Conservation (phyloP, 495 filamentous ascomycete species). For the Aspergillus homomorphus region DNA sequence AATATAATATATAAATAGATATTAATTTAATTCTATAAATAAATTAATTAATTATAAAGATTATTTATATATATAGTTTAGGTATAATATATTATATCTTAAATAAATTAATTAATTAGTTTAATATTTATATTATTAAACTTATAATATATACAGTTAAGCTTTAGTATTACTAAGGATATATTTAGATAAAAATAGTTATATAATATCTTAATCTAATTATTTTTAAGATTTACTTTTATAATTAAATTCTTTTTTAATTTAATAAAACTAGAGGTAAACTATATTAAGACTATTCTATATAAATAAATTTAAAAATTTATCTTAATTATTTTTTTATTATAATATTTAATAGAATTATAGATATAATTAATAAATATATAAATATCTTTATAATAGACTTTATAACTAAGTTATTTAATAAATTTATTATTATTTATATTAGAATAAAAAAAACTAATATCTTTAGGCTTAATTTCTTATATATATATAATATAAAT, state of each 20-base stretch:
- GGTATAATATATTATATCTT: not conserved
- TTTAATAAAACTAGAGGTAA: not conserved
- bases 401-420: too few relatives aligned
- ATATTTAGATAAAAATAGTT: not conserved
- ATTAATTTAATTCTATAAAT: not conserved
- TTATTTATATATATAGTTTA: not conserved
- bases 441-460: too few relatives aligned
- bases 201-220: not conserved
- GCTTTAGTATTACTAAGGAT: not conserved
- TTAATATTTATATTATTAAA: not conserved
- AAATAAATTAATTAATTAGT: not conserved
- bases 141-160: not conserved
- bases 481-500: too few relatives aligned
- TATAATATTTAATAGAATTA: too few relatives aligned
- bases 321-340: not conserved
- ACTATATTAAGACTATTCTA: not conserved
- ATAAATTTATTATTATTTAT: too few relatives aligned
- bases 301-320: not conserved
- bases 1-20: not conserved
- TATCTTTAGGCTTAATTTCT: too few relatives aligned
- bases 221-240: not conserved
- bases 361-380: too few relatives aligned
- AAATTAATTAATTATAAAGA: not conserved
- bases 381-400: too few relatives aligned
- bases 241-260: not conserved